Conservation (phyloP, 805 yeast genomes). For the Metschnikowia peoriensis region DNA sequence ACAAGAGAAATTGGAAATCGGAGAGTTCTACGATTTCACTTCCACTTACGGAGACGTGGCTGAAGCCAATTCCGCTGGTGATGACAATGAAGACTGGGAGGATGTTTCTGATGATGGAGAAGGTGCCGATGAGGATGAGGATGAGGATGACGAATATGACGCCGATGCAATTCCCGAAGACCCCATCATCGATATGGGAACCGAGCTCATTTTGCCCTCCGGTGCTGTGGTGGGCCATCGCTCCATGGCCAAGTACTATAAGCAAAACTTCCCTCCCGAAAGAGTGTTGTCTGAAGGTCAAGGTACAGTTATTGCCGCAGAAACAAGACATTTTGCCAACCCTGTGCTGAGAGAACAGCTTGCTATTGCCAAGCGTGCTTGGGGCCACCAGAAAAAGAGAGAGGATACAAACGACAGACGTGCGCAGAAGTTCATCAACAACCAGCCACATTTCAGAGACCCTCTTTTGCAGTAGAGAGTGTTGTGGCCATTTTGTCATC, state of each 20-base stretch:
- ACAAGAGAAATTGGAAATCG: slow-evolving; percentile 71
- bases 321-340: slow-evolving; percentile 50
- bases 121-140: slow-evolving; percentile 19
- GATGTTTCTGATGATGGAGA: slow-evolving; percentile 31
- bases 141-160: slow-evolving; percentile 19
- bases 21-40: slow-evolving; percentile 82
- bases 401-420: slow-evolving; percentile 53
- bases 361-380: slow-evolving; percentile 52
- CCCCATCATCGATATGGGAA: slow-evolving; percentile 34
- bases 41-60: slow-evolving; percentile 48
- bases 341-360: slow-evolving; percentile 39
- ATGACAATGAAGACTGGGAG: slow-evolving; percentile 36
- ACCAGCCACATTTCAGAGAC: slow-evolving; percentile 68
- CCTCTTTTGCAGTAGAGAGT: slow-evolving; percentile 33
- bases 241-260: slow-evolving; percentile 41
- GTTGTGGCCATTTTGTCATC: not conserved
- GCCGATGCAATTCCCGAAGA: slow-evolving; percentile 32
- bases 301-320: slow-evolving; percentile 48
- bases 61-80: slow-evolving; percentile 3
- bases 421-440: slow-evolving; percentile 69
- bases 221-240: slow-evolving; percentile 46
- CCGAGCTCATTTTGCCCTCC: slow-evolving; percentile 39
- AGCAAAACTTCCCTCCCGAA: slow-evolving; percentile 45
- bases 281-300: slow-evolving; percentile 40
- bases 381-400: slow-evolving; percentile 54